A percentile compares a stretch with the other conserved stretches of the same genome.
Evolutionary conservation across 257 asterid species (phyloP).

Genomic region (Cruciata laevipes): DNA sequence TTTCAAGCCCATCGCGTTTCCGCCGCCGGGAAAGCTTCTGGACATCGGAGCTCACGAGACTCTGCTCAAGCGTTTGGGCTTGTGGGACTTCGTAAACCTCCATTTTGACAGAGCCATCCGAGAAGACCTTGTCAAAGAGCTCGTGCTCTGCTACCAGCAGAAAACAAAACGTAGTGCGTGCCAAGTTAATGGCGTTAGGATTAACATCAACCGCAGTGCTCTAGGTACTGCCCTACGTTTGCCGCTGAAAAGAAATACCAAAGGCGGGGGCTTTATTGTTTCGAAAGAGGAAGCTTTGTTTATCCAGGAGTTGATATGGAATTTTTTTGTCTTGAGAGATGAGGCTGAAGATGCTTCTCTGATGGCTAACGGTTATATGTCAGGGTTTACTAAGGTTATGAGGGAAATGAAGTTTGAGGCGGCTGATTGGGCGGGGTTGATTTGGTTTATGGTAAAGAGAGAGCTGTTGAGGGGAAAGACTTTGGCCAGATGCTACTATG

Average conservation of each 20-base stretch:
- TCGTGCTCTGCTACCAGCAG: neutral
- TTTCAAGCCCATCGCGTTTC: constrained; percentile 10
- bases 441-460: constrained; percentile 17
- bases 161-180: neutral
- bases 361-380: neutral
- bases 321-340: constrained; percentile 16
- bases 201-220: neutral
- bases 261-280: neutral
- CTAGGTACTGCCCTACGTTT: constrained; percentile 5
- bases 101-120: constrained; percentile 5
- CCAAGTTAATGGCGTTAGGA: constrained; percentile 1
- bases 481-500: constrained; percentile 11
- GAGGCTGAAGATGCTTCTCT: neutral
- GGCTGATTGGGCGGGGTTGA: constrained; percentile 16
- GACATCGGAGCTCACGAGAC: neutral
- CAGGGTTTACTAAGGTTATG: neutral
- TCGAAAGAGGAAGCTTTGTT: constrained; percentile 10
- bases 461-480: constrained; percentile 10
- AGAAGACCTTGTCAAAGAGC: constrained; percentile 12
- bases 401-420: constrained; percentile 8
- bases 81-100: constrained; percentile 17
- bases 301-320: constrained; percentile 10
- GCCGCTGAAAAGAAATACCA: neutral
- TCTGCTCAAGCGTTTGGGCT: constrained; percentile 10
- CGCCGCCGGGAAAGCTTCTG: neutral